Base-by-base conservation (phyloP, 2,329 filamentous ascomycete genomes). In the Penicillium sp. region DNA sequence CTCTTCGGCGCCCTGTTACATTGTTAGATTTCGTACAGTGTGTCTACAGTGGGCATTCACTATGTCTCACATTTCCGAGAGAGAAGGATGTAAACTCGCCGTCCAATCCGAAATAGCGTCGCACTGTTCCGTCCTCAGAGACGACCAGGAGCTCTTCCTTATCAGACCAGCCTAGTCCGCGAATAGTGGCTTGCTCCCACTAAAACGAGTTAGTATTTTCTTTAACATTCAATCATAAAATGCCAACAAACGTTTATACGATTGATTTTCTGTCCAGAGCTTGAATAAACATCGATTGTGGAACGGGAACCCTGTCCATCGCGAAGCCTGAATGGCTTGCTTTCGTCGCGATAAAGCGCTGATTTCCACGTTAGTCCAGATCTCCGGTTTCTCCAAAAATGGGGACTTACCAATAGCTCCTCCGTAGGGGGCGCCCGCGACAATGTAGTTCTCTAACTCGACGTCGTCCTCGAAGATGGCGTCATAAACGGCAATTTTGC, bases 81-180 rank as follows among this genome's bases (percentile, higher is more conserved):
- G 90, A 93, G 75, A 97, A 99, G 58, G 96, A 93, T 17, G 89
- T 91, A 72, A 99, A 99, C 72, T 97, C 93, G 61, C 89, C 91
- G 73, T 96, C 90, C n/a, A 99, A 79, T 69, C 94, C 90, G 73
- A 92, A 87, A 71, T 93, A 97, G 74, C 91, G 94, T 59, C 93
- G 84, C 43, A 97, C 93, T 1, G 87, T 93, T 25, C 94, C 94
- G 70, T 99, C 93, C 53, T 89, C 85, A 10, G 92, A 91, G 51
- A 97, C 87, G 0, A 97, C 89, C 4, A 99, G 80, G 47, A 99
- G 82, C 71, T 90, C 89, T 80, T 99, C 94, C 64, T 97, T 91
- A 69, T 96, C 93, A 21, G 93, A 96, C 94, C 94, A 99, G 35
- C 94, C 94, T 21, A 99, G 82, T 2, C 91, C 92, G 73, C 88